Base-by-base conservation (phyloP, 225 moss, liverwort and hornwort species). In the Antitrichia curtipendula region DNA sequence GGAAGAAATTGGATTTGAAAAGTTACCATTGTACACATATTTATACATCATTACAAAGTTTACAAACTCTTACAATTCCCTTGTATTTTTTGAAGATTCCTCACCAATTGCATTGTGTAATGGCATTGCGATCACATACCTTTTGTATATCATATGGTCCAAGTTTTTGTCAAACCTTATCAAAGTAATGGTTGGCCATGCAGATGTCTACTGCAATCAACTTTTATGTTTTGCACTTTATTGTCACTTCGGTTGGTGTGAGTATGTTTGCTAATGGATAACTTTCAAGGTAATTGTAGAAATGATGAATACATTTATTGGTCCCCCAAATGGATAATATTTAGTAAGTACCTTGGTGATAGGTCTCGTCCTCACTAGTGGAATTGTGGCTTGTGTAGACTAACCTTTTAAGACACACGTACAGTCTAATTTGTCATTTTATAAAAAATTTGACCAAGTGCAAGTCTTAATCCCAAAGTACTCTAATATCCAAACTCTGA, bases 401-500 rank as follows among this genome's bases (percentile, higher is more conserved):
- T 73, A 47, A 73, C 4, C 19, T 73, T 47, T 12, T 7, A 20
- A 32, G 7, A 12, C 0, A 31, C 31, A 31, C 31, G 5, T 1
- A 15, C 27, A 0, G 7, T 20, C 7, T 74, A 31, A 11, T 2
- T 31, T 4, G 18, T 12, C 19, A 74, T 31, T 49, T 19, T 29
- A 28, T 73, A 2, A 2, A 10, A 29, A 47, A 18, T 73, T 47
- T 10, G 3, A 16, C 10, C 29, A 28, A 72, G 3, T 6, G 5
- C 45, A 28, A 5, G 6, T 72, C 10, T 72, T 19, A 16, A 9
- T 0, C 3, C 29, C 2, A 29, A 70, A 41, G 6, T 9, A 3
- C 16, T 43, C 0, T 9, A 0, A 27, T 3, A 28, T 45, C 1
- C 1, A 28, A 28, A 28, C 28, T 27, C 0, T 25, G 0, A 2